Base-by-base conservation (phyloP, 169 alveolate species). In the Eimeria necatrix region DNA sequence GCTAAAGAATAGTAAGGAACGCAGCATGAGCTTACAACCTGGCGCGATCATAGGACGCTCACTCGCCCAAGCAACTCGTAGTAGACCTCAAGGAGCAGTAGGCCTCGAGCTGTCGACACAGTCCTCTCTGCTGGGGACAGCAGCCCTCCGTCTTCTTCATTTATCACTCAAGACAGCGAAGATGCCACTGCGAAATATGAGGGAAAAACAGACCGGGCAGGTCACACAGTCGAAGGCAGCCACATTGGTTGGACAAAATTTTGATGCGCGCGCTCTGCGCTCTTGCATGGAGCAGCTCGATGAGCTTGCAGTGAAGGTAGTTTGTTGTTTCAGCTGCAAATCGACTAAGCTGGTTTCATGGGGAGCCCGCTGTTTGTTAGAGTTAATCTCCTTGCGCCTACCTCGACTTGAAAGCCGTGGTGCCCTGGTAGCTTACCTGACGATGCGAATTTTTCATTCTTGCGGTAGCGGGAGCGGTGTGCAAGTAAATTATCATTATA, bases 331-430 rank as follows among this genome's bases (percentile, higher is more conserved):
- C 92, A 20, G 95, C 51, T 76, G 96, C 94, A 87, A 46, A n/a
- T 46, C 52, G 49, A 93, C 64, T 4, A 90, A 93, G 26, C 22
- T 93, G 52, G 76, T 84, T 18, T 81, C 94, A 10, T 93, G 96
- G 96, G 81, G 93, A 1, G 92, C 92, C 78, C 96, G 96, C 12
- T 93, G 96, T 70, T 90, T 93, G 73, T 53, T 83, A 61, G 81
- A 84, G 71, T 68, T 93, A 26, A 74, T 86, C 9, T 32, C 84
- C n/a, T 26, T 86, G 89, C 93, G 84, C 9, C 84, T 93, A 6
- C 70, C 88, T 9, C 78, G 70, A 5, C 78, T 93, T 18, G 96
- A 91, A 20, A 20, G n/a, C 26, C 53, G 84, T 5, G 95, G 95
- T 4, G 83, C 95, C 24, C 73, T 91, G 61, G 76, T 91, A n/a